phyloP scores from a whole-genome alignment of 129 eudicot species.

The Scalesia atractyloides region DNA sequence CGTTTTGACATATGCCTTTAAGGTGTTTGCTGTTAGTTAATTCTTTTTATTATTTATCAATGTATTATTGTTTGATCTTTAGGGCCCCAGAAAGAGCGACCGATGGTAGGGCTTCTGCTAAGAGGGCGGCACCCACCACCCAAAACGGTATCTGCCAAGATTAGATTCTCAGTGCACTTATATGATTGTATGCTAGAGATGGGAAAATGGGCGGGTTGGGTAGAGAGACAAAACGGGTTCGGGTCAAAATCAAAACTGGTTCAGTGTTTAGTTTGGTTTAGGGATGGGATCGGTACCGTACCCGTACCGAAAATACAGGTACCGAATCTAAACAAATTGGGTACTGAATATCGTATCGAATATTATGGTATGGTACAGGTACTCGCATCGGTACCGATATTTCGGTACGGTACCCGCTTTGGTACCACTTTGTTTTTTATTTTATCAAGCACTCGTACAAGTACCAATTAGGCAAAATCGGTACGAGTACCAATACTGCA shows the following conservation, averaged over 20 bases:
- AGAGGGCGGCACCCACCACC: conserved; percentile 56
- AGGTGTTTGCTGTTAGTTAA: neutral
- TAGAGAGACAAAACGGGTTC: neutral
- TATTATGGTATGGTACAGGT: too few species aligned
- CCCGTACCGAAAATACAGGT: too few species aligned
- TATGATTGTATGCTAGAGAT: neutral
- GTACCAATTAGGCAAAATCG: too few species aligned
- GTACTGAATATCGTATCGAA: too few species aligned
- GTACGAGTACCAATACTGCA: too few species aligned
- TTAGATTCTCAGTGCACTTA: conserved; percentile 18
- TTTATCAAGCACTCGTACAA: too few species aligned
- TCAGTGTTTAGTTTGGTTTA: neutral
- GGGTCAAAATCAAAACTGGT: neutral
- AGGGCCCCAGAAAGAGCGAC: conserved; percentile 72
- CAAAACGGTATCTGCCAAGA: conserved; percentile 55
- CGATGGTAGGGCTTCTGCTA: conserved; percentile 71
- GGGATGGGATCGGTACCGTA: too few species aligned
- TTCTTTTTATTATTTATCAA: neutral
- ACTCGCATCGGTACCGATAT: too few species aligned
- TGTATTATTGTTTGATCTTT: neutral
- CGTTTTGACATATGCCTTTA: neutral
- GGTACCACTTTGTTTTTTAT: too few species aligned
- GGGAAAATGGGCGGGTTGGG: neutral
- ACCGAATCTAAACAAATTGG: too few species aligned
- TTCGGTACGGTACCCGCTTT: too few species aligned